Evolutionary conservation across 371 early-diverging fungal species (phyloP).

Genomic region (Rhizopus stolonifer): DNA sequence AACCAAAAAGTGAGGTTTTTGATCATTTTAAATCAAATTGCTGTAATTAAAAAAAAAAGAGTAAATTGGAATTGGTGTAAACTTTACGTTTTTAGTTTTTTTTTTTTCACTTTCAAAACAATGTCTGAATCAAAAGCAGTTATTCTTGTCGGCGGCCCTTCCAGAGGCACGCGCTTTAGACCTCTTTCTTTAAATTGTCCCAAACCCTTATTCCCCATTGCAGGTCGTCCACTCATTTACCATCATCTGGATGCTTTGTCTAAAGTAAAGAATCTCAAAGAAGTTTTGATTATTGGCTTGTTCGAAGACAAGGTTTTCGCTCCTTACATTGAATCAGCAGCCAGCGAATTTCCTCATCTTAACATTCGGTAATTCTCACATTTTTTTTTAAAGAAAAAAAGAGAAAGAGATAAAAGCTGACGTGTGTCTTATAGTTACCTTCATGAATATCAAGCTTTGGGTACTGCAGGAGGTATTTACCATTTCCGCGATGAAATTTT

Average conservation of each 20-base stretch:
- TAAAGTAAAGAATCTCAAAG: slow-evolving; percentile 81
- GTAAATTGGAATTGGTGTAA: neutral
- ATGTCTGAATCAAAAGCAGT: slow-evolving; percentile 67
- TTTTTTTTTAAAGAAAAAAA: neutral
- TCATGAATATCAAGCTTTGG: slow-evolving; percentile 93
- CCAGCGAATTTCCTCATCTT: slow-evolving; percentile 79
- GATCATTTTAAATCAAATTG: too few relatives aligned
- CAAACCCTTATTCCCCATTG: slow-evolving; percentile 97
- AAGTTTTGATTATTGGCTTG: slow-evolving; percentile 93
- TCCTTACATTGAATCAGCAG: slow-evolving; percentile 77
- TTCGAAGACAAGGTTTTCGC: slow-evolving; percentile 91
- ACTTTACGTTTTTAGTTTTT: neutral
- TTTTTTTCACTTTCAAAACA: neutral
- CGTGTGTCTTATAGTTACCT: slow-evolving; percentile 64
- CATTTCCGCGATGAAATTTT: slow-evolving; percentile 96
- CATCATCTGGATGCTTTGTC: slow-evolving; percentile 93
- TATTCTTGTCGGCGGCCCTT: slow-evolving; percentile 95
- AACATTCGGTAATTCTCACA: slow-evolving; percentile 66
- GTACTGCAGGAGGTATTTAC: slow-evolving; percentile 95
- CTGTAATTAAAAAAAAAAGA: too few relatives aligned
- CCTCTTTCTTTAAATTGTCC: slow-evolving; percentile 92
- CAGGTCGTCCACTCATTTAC: slow-evolving; percentile 90
- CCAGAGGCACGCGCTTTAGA: slow-evolving; percentile 93
- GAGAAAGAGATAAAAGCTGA: neutral
- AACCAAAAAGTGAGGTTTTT: too few relatives aligned